Conservation (phyloP, 148 eudicot species). For the Gaultheria prostrata region DNA sequence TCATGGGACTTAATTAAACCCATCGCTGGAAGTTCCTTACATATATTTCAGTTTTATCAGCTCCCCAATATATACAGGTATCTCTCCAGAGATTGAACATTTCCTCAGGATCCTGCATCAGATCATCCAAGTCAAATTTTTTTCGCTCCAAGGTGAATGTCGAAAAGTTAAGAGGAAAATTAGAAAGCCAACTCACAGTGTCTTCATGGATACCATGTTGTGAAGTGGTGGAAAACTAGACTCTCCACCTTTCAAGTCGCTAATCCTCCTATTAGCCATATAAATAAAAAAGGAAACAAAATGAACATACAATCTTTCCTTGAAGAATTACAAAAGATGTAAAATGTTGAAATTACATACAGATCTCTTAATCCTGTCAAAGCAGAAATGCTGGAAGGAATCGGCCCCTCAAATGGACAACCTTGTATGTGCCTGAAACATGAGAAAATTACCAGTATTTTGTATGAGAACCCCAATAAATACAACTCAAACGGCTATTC, state of each 20-base stretch:
- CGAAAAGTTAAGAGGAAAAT: not conserved
- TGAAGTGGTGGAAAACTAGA: conserved; percentile 42
- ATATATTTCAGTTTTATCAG: conserved; percentile 39
- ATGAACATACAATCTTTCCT: not conserved
- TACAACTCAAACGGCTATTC: not conserved
- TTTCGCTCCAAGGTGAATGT: not conserved
- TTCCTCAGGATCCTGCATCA: conserved; percentile 44
- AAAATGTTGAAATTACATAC: conserved; percentile 27
- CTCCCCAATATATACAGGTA: conserved; percentile 47
- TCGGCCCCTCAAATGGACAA: conserved; percentile 55
- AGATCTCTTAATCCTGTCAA: conserved; percentile 50
- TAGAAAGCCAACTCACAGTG: conserved; percentile 33
- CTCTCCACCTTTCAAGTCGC: conserved; percentile 44
- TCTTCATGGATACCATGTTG: conserved; percentile 37
- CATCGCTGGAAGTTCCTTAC: conserved; percentile 27
- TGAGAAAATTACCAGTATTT: not conserved
- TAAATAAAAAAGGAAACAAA: not conserved
- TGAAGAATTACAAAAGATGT: not conserved
- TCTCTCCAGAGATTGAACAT: conserved; percentile 44
- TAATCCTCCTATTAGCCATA: conserved; percentile 44
- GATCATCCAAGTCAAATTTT: conserved; percentile 6
- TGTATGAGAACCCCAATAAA: not conserved
- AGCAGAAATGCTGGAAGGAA: conserved; percentile 46
- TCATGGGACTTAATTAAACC: not conserved
- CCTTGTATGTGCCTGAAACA: conserved; percentile 54